Conservation (phyloP, 352 stramenopile species). For the Globisporangium barbulae region DNA sequence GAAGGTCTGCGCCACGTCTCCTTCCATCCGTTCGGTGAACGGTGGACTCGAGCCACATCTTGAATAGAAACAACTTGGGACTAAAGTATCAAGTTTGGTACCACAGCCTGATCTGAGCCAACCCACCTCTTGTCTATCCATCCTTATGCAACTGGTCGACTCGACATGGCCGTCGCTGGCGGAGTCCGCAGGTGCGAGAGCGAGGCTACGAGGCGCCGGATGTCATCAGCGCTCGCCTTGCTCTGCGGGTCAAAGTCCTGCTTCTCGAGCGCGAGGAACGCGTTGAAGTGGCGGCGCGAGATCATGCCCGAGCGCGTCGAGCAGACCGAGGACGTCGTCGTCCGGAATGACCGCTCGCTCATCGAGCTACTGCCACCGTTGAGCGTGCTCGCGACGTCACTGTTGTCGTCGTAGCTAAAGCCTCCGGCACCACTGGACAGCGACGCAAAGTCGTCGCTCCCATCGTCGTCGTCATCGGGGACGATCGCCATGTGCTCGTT, state of each 20-base stretch:
- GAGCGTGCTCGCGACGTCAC: not conserved
- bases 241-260: slow-evolving; percentile 22
- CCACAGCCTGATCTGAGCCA: too few species aligned
- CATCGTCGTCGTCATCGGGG: slow-evolving; percentile 30
- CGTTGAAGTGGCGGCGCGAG: slow-evolving; percentile 48
- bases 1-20: slow-evolving; percentile 34
- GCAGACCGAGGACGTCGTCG: slow-evolving; percentile 38
- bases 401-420: not conserved
- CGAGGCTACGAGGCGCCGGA: slow-evolving; percentile 36
- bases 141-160: slow-evolving; percentile 12
- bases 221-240: slow-evolving; percentile 45
- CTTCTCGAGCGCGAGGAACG: slow-evolving; percentile 44
- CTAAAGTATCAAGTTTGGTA: too few species aligned
- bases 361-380: slow-evolving; percentile 20
- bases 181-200: slow-evolving; percentile 19
- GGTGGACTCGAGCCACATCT: slow-evolving; percentile 26
- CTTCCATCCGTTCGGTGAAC: slow-evolving; percentile 38
- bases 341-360: slow-evolving; percentile 49
- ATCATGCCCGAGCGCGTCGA: slow-evolving; percentile 55
- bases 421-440: not conserved
- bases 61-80: not conserved
- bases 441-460: slow-evolving; percentile 12
- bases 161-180: not conserved
- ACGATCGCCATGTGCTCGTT: slow-evolving; percentile 45
- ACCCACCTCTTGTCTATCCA: not conserved